A percentile compares a stretch with the other conserved stretches of the same genome.
Evolutionary conservation across 1,284 basidiomycete genomes (phyloP).

Genomic region (Cutaneotrichosporon sp.): DNA sequence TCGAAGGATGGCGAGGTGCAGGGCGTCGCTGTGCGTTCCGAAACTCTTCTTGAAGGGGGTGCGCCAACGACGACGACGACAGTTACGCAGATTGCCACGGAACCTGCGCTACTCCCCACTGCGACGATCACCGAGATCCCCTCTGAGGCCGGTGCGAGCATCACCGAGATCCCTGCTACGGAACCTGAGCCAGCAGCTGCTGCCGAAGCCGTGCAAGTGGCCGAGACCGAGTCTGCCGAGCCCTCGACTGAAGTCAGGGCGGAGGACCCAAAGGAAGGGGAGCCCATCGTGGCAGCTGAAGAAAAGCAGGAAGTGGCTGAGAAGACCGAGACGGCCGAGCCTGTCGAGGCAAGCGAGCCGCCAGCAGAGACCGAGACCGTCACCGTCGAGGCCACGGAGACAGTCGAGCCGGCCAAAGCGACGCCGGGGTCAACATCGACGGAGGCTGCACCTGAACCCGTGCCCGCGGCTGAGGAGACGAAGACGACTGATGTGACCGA

Average conservation of each 20-base stretch:
- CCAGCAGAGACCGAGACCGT: neutral
- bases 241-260: neutral
- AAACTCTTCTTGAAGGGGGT: too few species aligned
- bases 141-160: too few species aligned
- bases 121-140: constrained; percentile 3
- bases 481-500: neutral
- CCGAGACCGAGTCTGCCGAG: neutral
- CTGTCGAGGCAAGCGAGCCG: neutral
- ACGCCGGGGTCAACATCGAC: neutral
- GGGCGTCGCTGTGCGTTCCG: too few species aligned
- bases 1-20: too few species aligned
- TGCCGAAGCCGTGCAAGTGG: too few species aligned
- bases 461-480: neutral
- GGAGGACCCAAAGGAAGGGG: too few species aligned
- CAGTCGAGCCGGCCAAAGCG: neutral
- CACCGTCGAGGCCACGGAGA: neutral
- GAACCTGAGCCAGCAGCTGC: too few species aligned
- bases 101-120: too few species aligned
- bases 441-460: neutral
- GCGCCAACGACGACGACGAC: neutral
- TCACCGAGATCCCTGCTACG: too few species aligned
- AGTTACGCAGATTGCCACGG: neutral
- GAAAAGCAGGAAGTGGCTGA: neutral
- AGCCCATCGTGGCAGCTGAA: neutral
- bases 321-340: neutral